Evolutionary conservation across 2,329 filamentous ascomycete species (phyloP).

Genomic region (Hortaea werneckii): DNA sequence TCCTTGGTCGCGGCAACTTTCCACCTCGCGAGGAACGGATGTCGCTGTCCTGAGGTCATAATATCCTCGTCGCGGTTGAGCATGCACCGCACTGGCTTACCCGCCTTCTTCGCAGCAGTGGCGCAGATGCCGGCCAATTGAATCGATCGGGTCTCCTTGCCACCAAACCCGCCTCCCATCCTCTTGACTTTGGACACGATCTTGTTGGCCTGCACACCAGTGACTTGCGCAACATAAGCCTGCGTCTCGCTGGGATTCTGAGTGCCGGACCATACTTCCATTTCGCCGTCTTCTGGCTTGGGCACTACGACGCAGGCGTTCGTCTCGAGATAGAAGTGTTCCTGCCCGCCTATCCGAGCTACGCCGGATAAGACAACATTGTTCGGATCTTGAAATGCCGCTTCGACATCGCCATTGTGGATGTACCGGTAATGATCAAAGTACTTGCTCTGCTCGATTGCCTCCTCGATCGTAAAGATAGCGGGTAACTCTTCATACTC

Average conservation of each 20-base stretch:
- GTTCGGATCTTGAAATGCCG: slow-evolving; percentile 67
- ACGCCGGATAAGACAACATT: slow-evolving; percentile 68
- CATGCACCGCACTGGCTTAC: slow-evolving; percentile 83
- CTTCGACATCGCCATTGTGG: slow-evolving; percentile 69
- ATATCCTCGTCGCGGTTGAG: slow-evolving; percentile 95
- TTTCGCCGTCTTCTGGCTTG: slow-evolving; percentile 85
- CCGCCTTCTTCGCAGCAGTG: slow-evolving; percentile 74
- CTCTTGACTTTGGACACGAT: slow-evolving; percentile 84
- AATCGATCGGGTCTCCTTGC: slow-evolving; percentile 84
- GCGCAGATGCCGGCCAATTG: slow-evolving; percentile 77
- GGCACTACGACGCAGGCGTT: slow-evolving; percentile 78
- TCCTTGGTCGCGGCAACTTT: slow-evolving; percentile 94
- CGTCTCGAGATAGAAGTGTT: slow-evolving; percentile 96
- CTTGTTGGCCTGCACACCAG: slow-evolving; percentile 77
- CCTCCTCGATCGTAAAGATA: slow-evolving; percentile 90
- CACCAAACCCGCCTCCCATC: slow-evolving; percentile 88
- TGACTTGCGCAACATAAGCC: slow-evolving; percentile 74
- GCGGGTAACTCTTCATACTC: slow-evolving; percentile 86
- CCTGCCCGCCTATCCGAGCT: slow-evolving; percentile 84
- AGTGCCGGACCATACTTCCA: slow-evolving; percentile 86
- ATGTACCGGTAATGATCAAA: slow-evolving; percentile 75
- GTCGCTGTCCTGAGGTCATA: slow-evolving; percentile 78
- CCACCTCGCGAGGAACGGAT: slow-evolving; percentile 84
- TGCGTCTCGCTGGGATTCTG: slow-evolving; percentile 94
- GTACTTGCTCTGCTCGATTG: slow-evolving; percentile 80